Conservation (phyloP, 148 eudicot genomes). For the Cornus kousa region DNA sequence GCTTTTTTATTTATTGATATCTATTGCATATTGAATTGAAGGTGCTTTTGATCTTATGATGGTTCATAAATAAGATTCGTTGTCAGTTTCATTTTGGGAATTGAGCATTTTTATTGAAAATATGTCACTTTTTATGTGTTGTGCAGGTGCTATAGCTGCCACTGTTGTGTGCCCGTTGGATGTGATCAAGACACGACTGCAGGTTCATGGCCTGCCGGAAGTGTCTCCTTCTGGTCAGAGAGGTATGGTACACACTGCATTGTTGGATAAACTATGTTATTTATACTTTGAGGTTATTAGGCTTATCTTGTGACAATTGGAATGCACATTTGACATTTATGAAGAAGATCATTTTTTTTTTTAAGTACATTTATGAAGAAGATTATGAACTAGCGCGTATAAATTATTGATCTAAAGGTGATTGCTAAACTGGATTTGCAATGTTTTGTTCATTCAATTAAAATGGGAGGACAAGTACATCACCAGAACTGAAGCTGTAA, state of each 20-base stretch:
- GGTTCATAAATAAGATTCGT: no score
- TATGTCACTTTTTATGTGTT: background rate
- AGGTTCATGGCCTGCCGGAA: conserved; percentile 68
- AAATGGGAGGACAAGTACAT: no score
- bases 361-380: no score
- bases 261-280: no score
- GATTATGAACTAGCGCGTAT: background rate
- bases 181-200: conserved; percentile 89
- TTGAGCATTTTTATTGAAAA: background rate
- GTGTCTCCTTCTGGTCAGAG: conserved; percentile 37
- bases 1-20: background rate
- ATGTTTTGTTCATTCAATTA: background rate
- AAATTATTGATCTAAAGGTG: background rate
- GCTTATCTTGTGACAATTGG: background rate
- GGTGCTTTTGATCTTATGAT: background rate
- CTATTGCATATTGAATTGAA: background rate
- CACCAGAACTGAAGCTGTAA: background rate
- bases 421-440: background rate
- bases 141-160: conserved; percentile 85
- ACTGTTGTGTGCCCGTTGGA: conserved; percentile 86
- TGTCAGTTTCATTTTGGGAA: background rate
- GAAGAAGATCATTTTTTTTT: background rate
- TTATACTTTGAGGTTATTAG: background rate
- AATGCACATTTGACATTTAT: background rate
- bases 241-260: conserved; percentile 36